phyloP scores from a whole-genome alignment of 352 stramenopile species.

The Phytopythium kandeliae region DNA sequence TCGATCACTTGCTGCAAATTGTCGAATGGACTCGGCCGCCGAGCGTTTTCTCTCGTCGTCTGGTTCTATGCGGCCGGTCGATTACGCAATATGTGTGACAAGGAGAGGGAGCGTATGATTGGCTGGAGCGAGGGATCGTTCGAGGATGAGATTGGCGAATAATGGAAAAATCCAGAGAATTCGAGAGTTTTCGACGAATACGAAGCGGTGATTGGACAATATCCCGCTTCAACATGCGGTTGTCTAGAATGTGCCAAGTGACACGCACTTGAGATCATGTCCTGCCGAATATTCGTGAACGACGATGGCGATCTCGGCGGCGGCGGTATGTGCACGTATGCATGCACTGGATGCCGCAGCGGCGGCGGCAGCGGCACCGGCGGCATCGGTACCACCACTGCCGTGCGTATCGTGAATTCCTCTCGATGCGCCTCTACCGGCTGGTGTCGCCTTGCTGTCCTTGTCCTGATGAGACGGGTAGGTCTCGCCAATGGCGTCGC shows the following conservation, averaged over 20 bases:
- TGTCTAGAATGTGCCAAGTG: neutral
- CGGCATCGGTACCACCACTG: too few relatives aligned
- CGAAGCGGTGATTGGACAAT: constrained; percentile 17
- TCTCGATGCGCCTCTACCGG: neutral
- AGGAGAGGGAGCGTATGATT: neutral
- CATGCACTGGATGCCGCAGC: too few relatives aligned
- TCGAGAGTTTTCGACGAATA: constrained; percentile 16
- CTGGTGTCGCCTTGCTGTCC: neutral
- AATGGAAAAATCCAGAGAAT: constrained; percentile 10
- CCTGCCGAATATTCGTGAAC: constrained; percentile 24
- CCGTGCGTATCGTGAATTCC: too few relatives aligned
- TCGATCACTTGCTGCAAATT: constrained; percentile 21
- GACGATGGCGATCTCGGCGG: too few relatives aligned
- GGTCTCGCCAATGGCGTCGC: constrained; percentile 1
- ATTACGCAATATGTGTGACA: neutral
- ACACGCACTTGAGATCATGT: too few relatives aligned
- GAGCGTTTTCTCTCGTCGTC: constrained; percentile 8
- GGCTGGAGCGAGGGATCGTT: neutral
- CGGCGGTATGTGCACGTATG: too few relatives aligned
- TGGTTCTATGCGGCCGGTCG: neutral
- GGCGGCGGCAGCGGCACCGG: neutral
- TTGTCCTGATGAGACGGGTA: constrained; percentile 2
- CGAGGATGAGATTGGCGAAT: constrained; percentile 9
- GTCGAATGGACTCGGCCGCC: constrained; percentile 7
- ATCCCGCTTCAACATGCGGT: constrained; percentile 1